Evolutionary conservation across 179 eudicot species (phyloP), one percentile per base, ranked within the genome.

Genomic region (Drosera spatulata): DNA sequence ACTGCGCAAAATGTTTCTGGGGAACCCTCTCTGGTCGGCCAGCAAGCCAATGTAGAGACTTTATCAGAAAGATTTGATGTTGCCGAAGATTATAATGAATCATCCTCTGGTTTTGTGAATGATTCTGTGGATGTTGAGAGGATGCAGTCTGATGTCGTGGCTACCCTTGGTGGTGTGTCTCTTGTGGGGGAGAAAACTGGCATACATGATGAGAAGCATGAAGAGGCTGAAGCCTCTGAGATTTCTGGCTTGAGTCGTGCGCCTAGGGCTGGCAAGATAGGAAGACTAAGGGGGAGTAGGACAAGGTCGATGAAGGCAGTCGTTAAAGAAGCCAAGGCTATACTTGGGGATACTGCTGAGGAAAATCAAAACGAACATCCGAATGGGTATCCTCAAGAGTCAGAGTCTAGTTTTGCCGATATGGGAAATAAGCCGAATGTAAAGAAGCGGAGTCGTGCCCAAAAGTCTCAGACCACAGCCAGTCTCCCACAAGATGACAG

Each of bases 401-500:
- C 43, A 44, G 82, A 69, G 61, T 87, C 88, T 45, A 64, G 69
- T 68, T 42, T 61, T 66, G 76, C 73, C 58, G 81, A 68, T 15
- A 71, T 72, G 65, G 76, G 68, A 50, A 72, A 59, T 58, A 63
- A 64, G 33, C 50, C 72, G 58, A 69, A 64, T 72, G 75, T 79
- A 39, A 78, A 86, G 73, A 93, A 88, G 66, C 78, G 95, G 53
- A 71, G 64, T 33, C 86, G 73, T 39, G 67, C 71, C 53, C 75
- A 73, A 58, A 67, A 81, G 63, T 87, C 94, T 14, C 81, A 69
- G 69, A 61, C 76, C 61, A 63, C 82, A 9, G 88, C 68, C 66
- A 79, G 75, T 71, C 82, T 75, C 68, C 79, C 71, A 51, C 82
- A 75, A 61, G 81, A 73, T 62, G 83, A 75, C 33, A 89, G 95